Evolutionary conservation across 352 stramenopile genomes (phyloP).

Genomic region (Phytophthora foliorum): DNA sequence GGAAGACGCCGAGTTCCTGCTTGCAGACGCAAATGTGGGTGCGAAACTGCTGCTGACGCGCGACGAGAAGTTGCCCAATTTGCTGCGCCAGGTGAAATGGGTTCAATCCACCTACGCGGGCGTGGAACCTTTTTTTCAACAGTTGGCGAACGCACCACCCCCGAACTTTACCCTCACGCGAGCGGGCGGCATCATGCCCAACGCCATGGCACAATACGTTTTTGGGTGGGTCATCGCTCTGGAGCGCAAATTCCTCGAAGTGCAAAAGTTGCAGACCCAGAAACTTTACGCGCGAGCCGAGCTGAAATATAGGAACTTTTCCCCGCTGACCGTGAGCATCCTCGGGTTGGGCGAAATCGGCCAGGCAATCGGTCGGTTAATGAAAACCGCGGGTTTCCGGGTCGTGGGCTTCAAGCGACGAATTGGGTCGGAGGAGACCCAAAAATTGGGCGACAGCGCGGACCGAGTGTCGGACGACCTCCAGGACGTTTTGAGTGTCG

Average conservation of each 20-base stretch:
- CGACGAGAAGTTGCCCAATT: slow-evolving; percentile 9
- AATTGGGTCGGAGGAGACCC: slow-evolving; percentile 18
- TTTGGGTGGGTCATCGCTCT: slow-evolving; percentile 50
- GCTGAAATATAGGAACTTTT: slow-evolving; percentile 45
- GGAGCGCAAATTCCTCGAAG: slow-evolving; percentile 58
- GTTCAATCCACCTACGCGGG: slow-evolving; percentile 62
- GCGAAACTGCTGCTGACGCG: slow-evolving; percentile 38
- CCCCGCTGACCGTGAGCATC: slow-evolving; percentile 56
- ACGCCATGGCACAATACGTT: slow-evolving; percentile 60
- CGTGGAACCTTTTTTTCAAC: slow-evolving; percentile 52
- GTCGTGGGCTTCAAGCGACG: slow-evolving; percentile 78
- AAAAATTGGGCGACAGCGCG: slow-evolving; percentile 23
- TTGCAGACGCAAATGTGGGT: slow-evolving; percentile 43
- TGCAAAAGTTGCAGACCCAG: slow-evolving; percentile 38
- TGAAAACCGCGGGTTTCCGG: slow-evolving; percentile 63
- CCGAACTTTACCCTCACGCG: slow-evolving; percentile 52
- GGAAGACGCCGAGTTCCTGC: slow-evolving; percentile 37
- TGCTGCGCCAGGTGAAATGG: slow-evolving; percentile 51
- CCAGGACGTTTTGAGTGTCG: slow-evolving; percentile 49
- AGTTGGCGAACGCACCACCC: slow-evolving; percentile 1
- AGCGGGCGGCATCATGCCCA: slow-evolving; percentile 56
- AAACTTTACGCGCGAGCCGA: slow-evolving; percentile 36
- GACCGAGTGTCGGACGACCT: slow-evolving; percentile 61
- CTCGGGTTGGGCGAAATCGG: slow-evolving; percentile 73
- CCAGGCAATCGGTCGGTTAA: slow-evolving; percentile 56